Evolutionary conservation across 805 yeast genomes (phyloP).

Genomic region (Wickerhamomyces bovis): DNA sequence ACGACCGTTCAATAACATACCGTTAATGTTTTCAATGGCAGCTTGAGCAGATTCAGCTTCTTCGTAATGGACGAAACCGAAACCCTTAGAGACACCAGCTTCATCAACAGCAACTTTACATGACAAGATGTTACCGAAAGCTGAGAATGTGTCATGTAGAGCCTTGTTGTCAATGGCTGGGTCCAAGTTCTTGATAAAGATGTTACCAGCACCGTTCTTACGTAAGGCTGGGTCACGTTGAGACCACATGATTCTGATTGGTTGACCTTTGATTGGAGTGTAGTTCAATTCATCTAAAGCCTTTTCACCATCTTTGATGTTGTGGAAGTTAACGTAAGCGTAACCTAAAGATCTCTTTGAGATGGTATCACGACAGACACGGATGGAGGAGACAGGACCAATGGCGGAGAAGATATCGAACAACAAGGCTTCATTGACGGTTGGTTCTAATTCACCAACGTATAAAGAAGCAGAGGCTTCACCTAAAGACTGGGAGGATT

Average conservation of each 20-base stretch:
- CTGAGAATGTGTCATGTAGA: constrained; percentile 94
- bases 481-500: constrained; percentile 36
- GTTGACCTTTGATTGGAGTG: constrained; percentile 86
- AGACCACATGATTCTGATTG: constrained; percentile 99
- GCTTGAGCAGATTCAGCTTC: constrained; percentile 86
- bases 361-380: constrained; percentile 98
- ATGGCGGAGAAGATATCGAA: constrained; percentile 92
- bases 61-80: constrained; percentile 97
- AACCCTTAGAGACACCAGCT: constrained; percentile 87
- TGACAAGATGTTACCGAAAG: constrained; percentile 91
- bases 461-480: constrained; percentile 80
- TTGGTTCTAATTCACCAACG: constrained; percentile 93
- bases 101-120: constrained; percentile 97
- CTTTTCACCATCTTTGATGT: constrained; percentile 81
- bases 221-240: constrained; percentile 97
- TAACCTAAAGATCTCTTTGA: constrained; percentile 96
- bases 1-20: constrained; percentile 94
- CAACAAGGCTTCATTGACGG: constrained; percentile 89
- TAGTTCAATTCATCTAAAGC: constrained; percentile 96
- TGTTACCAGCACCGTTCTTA: constrained; percentile 93
- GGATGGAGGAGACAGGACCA: constrained; percentile 93
- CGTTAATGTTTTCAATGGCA: constrained; percentile 96
- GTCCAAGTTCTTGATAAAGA: constrained; percentile 96
- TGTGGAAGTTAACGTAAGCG: constrained; percentile 95
- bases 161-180: constrained; percentile 99